Evolutionary conservation across 768 basidiomycete genomes (phyloP).

Genomic region (Leccinum barrowsii): DNA sequence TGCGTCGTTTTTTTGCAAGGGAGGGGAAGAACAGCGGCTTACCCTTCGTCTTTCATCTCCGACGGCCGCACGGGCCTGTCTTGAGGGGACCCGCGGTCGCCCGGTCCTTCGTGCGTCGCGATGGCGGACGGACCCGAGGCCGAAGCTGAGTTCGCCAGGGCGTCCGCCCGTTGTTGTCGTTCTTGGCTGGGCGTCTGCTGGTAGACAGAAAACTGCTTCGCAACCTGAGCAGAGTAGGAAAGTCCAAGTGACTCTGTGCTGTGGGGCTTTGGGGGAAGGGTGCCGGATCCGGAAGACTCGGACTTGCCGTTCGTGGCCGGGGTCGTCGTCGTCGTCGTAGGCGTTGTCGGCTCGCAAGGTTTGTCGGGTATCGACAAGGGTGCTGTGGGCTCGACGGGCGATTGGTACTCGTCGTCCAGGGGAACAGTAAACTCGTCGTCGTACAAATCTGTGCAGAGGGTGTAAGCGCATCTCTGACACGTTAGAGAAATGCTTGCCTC

Average conservation of each 20-base stretch:
- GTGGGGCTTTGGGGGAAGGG: slow-evolving; percentile 28
- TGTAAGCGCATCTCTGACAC: slow-evolving; percentile 1
- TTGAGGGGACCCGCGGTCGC: slow-evolving; percentile 31
- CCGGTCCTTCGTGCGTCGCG: slow-evolving; percentile 34
- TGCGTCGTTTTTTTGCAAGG: slow-evolving; percentile 13
- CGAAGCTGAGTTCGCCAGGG: slow-evolving; percentile 8
- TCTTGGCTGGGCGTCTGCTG: slow-evolving; percentile 66
- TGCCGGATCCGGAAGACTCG: slow-evolving; percentile 19
- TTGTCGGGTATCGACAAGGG: slow-evolving; percentile 19
- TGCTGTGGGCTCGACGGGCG: slow-evolving; percentile 23
- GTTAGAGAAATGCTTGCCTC: slow-evolving; percentile 35
- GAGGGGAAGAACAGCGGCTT: slow-evolving; percentile 38
- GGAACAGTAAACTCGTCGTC: slow-evolving; percentile 41
- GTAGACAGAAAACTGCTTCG: slow-evolving; percentile 61
- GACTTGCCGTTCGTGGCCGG: slow-evolving; percentile 19
- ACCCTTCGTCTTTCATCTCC: slow-evolving; percentile 84
- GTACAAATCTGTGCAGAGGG: slow-evolving; percentile 45
- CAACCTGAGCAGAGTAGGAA: slow-evolving; percentile 63
- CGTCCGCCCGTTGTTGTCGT: slow-evolving; percentile 43
- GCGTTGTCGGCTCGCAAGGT: slow-evolving; percentile 16
- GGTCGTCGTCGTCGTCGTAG: slow-evolving; percentile 8
- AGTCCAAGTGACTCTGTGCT: slow-evolving; percentile 30
- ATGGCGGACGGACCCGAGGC: slow-evolving; percentile 27
- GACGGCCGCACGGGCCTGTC: slow-evolving; percentile 59
- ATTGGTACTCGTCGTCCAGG: slow-evolving; percentile 30